These are phyloP conservation scores for Trichophyton verrucosum DNA, from an alignment of 2,329 filamentous ascomycete species.

Conservation along the genomic window DNA sequence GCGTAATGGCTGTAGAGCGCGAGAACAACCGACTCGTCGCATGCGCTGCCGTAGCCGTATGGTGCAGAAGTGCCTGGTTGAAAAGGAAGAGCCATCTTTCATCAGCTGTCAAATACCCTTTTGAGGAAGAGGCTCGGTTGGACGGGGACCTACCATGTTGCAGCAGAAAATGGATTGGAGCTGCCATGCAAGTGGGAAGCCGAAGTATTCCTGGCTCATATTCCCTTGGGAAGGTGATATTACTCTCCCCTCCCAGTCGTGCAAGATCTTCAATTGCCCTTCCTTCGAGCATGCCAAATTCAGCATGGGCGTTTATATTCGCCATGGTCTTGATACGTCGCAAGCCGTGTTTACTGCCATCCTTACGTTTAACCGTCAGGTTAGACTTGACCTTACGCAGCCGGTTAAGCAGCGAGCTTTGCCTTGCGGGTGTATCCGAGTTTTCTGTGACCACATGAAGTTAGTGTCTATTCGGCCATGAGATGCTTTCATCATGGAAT, in stretches of 20 bases:
- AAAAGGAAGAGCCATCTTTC: not conserved
- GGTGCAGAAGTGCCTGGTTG: conserved; percentile 20
- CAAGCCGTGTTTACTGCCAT: conserved; percentile 17
- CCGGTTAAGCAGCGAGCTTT: conserved; percentile 15
- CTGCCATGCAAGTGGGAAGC: conserved; percentile 34
- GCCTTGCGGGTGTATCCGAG: not conserved
- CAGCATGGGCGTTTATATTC: conserved; percentile 19
- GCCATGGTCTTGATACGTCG: conserved; percentile 32
- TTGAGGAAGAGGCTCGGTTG: not conserved
- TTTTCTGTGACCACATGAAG: not conserved
- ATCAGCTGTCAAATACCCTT: not conserved
- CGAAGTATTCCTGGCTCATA: conserved; percentile 28
- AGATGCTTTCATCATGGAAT: not conserved
- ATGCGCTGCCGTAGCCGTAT: conserved; percentile 25
- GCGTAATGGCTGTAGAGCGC: conserved; percentile 32
- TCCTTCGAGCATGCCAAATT: conserved; percentile 26
- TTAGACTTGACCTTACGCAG: conserved; percentile 27
- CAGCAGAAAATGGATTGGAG: conserved; percentile 27
- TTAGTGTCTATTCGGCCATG: not conserved
- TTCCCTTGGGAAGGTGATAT: conserved; percentile 26
- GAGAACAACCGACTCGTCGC: conserved; percentile 24
- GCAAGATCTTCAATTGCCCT: conserved; percentile 30
- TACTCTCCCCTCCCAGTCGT: conserved; percentile 32
- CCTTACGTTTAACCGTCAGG: conserved; percentile 17
- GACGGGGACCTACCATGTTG: conserved; percentile 22